Evolutionary conservation across 441 rosid genomes (phyloP).

Genomic region (Gossypium gossypioides): DNA sequence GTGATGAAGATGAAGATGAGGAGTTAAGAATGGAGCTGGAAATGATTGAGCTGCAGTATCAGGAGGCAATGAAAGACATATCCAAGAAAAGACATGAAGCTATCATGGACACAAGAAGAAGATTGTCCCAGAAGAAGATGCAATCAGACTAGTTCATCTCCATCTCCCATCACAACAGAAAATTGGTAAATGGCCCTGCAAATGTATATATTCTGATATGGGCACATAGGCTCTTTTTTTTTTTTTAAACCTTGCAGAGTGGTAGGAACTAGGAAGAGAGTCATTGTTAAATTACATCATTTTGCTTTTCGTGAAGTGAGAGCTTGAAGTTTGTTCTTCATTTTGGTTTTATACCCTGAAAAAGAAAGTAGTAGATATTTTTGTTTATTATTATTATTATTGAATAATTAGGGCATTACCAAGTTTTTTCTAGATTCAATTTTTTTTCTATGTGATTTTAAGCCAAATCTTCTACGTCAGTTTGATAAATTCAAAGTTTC

Average conservation of each 20-base stretch:
- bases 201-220: neutral
- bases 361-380: neutral
- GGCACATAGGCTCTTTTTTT: neutral
- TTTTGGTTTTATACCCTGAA: neutral
- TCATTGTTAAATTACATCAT: neutral
- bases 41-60: slow-evolving; percentile 39
- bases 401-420: neutral
- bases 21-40: slow-evolving; percentile 32
- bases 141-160: slow-evolving; percentile 4
- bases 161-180: no score
- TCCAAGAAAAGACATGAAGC: slow-evolving; percentile 42
- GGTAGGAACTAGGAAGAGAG: neutral
- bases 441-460: neutral
- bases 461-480: neutral
- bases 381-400: neutral
- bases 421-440: neutral
- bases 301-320: neutral
- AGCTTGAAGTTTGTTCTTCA: neutral
- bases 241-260: neutral
- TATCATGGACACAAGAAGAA: slow-evolving; percentile 38
- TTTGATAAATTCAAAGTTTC: neutral
- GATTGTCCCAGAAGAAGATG: slow-evolving; percentile 24
- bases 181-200: slow-evolving; percentile 4
- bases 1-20: slow-evolving; percentile 22
- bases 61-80: slow-evolving; percentile 35